These are phyloP conservation scores for Rosa lucieae DNA, from an alignment of 306 rosid species.

Conservation along the genomic window DNA sequence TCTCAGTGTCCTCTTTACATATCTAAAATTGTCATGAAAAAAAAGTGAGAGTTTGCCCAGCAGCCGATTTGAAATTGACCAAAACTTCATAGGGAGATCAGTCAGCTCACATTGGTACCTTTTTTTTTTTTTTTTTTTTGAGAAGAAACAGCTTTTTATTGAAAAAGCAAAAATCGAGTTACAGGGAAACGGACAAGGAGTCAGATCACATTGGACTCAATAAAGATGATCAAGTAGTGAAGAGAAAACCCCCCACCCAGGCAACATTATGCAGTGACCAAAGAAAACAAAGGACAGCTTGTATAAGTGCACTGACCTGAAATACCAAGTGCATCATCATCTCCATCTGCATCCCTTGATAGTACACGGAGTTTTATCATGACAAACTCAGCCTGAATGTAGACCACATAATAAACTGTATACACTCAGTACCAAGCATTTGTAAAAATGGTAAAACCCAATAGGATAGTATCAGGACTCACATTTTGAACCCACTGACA, in stretches of 20 bases:
- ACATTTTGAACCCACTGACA: constrained; percentile 65
- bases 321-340: constrained; percentile 37
- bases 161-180: too few relatives aligned
- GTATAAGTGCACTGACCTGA: constrained; percentile 55
- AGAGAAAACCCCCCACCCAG: neutral
- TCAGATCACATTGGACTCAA: neutral
- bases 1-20: neutral
- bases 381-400: constrained; percentile 57
- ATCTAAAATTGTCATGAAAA: constrained; percentile 11
- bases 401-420: constrained; percentile 33
- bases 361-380: constrained; percentile 60
- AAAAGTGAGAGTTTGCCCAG: neutral
- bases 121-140: too few relatives aligned
- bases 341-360: constrained; percentile 45
- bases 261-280: neutral
- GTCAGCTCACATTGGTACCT: neutral
- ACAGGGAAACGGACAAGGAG: too few relatives aligned
- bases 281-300: constrained; percentile 14
- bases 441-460: constrained; percentile 14
- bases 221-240: neutral
- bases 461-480: constrained; percentile 40
- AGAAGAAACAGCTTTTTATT: too few relatives aligned
- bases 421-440: constrained; percentile 22
- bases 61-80: neutral
- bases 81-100: neutral